phyloP scores from a whole-genome alignment of 176 grass and related monocot genomes.

The Thinopyrum elongatum region DNA sequence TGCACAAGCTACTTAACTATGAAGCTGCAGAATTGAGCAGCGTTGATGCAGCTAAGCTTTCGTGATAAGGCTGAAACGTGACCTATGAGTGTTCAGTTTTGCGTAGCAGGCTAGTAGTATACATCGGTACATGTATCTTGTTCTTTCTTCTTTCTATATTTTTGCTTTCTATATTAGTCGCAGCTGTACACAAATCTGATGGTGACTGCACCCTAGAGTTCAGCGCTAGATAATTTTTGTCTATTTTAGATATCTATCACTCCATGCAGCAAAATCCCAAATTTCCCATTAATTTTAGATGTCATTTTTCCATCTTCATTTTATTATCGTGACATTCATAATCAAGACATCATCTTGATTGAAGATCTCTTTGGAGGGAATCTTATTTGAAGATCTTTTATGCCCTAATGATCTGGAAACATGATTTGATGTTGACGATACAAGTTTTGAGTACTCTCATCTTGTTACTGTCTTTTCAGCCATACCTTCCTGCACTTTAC shows the following conservation, averaged over 20 bases:
- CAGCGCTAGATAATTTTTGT: background rate
- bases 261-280: background rate
- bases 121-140: background rate
- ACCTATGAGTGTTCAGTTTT: background rate
- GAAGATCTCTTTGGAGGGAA: background rate
- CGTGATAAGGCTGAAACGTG: conserved; percentile 21
- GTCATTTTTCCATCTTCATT: background rate
- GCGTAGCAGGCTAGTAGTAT: background rate
- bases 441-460: no score
- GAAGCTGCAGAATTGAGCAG: conserved; percentile 7
- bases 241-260: background rate
- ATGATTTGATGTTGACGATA: no score
- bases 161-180: background rate
- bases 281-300: background rate
- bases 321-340: background rate
- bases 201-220: background rate
- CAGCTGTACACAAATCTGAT: background rate
- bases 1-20: conserved; percentile 37
- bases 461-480: no score
- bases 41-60: conserved; percentile 32
- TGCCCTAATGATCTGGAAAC: no score
- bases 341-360: background rate
- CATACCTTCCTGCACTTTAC: no score
- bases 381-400: no score
- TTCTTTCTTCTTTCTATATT: background rate